Evolutionary conservation across 2,329 filamentous ascomycete genomes (phyloP).

Genomic region (Diaporthe citriasiana): DNA sequence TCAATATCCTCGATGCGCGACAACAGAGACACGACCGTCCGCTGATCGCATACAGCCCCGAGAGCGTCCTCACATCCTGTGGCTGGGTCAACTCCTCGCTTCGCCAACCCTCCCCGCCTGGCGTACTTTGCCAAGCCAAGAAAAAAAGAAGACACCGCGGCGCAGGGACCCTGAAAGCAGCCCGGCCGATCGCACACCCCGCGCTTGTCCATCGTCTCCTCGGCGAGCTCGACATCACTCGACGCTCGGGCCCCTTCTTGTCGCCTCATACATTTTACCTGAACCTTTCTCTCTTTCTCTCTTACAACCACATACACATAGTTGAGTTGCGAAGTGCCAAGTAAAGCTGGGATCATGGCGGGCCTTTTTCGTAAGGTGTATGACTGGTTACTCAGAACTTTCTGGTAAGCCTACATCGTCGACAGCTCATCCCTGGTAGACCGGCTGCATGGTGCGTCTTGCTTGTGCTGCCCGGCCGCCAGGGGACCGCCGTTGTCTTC

Average conservation of each 20-base stretch:
- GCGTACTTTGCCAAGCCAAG: slow-evolving; percentile 37
- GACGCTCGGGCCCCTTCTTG: slow-evolving; percentile 35
- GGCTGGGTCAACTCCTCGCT: slow-evolving; percentile 39
- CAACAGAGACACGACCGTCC: slow-evolving; percentile 39
- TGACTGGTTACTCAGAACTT: slow-evolving; percentile 97
- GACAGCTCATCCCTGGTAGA: not conserved
- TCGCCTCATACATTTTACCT: slow-evolving; percentile 35
- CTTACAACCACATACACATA: slow-evolving; percentile 20
- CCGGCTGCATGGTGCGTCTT: slow-evolving; percentile 47
- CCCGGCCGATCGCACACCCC: slow-evolving; percentile 51
- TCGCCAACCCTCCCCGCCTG: slow-evolving; percentile 29
- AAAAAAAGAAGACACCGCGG: slow-evolving; percentile 50
- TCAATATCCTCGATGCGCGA: slow-evolving; percentile 43
- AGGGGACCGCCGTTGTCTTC: not conserved
- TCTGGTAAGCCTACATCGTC: slow-evolving; percentile 78
- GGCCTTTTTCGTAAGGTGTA: slow-evolving; percentile 94
- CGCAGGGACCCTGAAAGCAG: slow-evolving; percentile 57
- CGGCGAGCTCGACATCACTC: slow-evolving; percentile 44
- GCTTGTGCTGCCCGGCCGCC: slow-evolving; percentile 44
- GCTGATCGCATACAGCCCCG: slow-evolving; percentile 41
- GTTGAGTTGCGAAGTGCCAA: slow-evolving; percentile 24
- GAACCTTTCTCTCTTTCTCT: slow-evolving; percentile 20
- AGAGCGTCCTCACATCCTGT: slow-evolving; percentile 37
- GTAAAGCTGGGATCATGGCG: slow-evolving; percentile 75
- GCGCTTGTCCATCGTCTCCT: slow-evolving; percentile 48